Percentiles rank a stretch among this genome's conserved stretches.
These are phyloP conservation scores for Fusarium sp. DNA, from an alignment of 2,329 filamentous ascomycete genomes.

Conservation along the genomic window DNA sequence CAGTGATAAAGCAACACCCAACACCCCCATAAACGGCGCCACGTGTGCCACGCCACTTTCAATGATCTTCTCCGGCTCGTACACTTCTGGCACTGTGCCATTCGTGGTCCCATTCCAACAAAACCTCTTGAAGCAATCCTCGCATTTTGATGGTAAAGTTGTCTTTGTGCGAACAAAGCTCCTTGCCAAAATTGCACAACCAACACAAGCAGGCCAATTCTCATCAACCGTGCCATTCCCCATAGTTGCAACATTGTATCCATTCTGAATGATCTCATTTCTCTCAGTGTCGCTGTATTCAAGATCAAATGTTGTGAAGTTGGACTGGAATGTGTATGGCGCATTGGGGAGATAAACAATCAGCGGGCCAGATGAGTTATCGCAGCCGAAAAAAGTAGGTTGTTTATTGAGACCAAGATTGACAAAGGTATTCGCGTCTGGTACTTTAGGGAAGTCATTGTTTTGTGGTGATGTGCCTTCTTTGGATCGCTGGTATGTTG, in stretches of 20 bases:
- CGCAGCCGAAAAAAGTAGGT: conserved; percentile 86
- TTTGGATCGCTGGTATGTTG: conserved; percentile 77
- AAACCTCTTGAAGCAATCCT: conserved; percentile 78
- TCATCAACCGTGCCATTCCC: conserved; percentile 68
- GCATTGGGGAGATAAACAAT: conserved; percentile 87
- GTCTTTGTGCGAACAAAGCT: conserved; percentile 76
- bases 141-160: conserved; percentile 74
- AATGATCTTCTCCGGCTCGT: conserved; percentile 53
- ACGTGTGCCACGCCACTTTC: no score
- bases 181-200: conserved; percentile 81
- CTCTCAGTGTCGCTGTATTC: conserved; percentile 73
- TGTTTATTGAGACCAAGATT: conserved; percentile 79
- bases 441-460: conserved; percentile 78
- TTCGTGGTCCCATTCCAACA: conserved; percentile 84
- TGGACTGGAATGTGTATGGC: conserved; percentile 78
- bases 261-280: conserved; percentile 82
- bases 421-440: conserved; percentile 81
- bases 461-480: conserved; percentile 68
- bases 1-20: no score
- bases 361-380: conserved; percentile 66
- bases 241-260: conserved; percentile 71
- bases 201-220: conserved; percentile 82
- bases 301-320: conserved; percentile 78
- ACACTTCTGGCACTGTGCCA: conserved; percentile 49
- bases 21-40: no score